A percentile compares a stretch with the other conserved stretches of the same genome.
Evolutionary conservation across 202 grass and related monocot genomes (phyloP).

Genomic region (Zizania palustris): DNA sequence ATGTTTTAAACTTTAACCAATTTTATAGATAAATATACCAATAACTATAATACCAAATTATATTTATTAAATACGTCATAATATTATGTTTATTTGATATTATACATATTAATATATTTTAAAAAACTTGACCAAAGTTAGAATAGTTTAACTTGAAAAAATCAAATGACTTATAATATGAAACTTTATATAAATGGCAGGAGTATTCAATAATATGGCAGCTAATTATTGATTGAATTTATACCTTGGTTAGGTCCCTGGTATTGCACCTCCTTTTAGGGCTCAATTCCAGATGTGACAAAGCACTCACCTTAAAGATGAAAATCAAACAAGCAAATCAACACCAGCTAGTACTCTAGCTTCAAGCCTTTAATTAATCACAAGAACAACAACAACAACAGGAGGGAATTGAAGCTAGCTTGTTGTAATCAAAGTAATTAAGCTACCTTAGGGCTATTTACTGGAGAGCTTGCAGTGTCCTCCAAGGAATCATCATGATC

Average conservation of each 20-base stretch:
- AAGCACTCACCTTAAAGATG: conserved; percentile 60
- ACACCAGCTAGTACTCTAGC: conserved; percentile 5
- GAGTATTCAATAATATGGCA: not conserved
- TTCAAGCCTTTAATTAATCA: not conserved
- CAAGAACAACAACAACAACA: not conserved
- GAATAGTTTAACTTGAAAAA: too few species aligned
- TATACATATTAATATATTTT: too few species aligned
- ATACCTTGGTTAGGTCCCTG: conserved; percentile 63
- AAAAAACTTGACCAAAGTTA: too few species aligned
- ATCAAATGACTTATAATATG: too few species aligned
- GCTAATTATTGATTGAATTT: not conserved
- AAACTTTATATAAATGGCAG: too few species aligned
- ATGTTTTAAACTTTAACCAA: too few species aligned
- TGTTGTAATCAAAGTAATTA: not conserved
- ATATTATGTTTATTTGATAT: too few species aligned
- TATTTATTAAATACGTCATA: too few species aligned
- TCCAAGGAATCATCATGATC: conserved; percentile 76
- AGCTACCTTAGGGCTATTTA: conserved; percentile 88
- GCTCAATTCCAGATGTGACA: conserved; percentile 59
- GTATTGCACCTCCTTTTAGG: conserved; percentile 59
- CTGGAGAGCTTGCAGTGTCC: conserved; percentile 96
- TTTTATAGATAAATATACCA: too few species aligned
- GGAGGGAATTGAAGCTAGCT: not conserved
- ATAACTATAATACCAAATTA: too few species aligned
- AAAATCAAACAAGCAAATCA: conserved; percentile 28